These are phyloP conservation scores for Monosporascus cannonballus DNA, from an alignment of 2,329 filamentous ascomycete genomes.

Conservation along the genomic window DNA sequence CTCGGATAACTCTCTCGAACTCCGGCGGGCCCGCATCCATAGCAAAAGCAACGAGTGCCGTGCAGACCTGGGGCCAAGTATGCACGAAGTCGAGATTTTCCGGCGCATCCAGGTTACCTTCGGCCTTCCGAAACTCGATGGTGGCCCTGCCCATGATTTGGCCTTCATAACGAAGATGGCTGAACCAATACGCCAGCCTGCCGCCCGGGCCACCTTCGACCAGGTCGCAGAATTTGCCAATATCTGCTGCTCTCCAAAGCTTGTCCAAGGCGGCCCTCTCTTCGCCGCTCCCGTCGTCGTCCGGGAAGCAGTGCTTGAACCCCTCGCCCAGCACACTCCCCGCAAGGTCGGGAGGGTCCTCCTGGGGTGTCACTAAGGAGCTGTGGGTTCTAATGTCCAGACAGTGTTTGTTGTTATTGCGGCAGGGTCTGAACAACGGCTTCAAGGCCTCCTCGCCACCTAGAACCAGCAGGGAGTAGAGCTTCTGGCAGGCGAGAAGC, in stretches of 20 bases:
- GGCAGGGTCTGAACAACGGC: neutral
- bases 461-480: neutral
- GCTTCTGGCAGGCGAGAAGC: neutral
- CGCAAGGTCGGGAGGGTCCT: neutral
- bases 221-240: neutral
- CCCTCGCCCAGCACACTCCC: neutral
- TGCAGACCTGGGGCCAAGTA: neutral
- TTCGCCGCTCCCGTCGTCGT: neutral
- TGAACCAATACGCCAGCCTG: neutral
- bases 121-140: neutral
- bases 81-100: neutral
- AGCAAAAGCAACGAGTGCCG: neutral
- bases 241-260: neutral
- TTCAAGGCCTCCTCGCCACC: neutral
- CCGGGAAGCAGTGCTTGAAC: neutral
- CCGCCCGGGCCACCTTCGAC: neutral
- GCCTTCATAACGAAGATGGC: neutral
- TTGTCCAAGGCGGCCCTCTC: neutral
- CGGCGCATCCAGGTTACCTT: neutral
- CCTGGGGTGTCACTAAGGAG: neutral
- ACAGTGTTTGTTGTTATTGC: neutral
- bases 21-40: neutral
- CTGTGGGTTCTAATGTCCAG: neutral
- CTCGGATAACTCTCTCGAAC: neutral
- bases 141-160: neutral